These are phyloP conservation scores for Colletotrichum trifolii DNA, from an alignment of 2,329 filamentous ascomycete species.

Conservation along the genomic window DNA sequence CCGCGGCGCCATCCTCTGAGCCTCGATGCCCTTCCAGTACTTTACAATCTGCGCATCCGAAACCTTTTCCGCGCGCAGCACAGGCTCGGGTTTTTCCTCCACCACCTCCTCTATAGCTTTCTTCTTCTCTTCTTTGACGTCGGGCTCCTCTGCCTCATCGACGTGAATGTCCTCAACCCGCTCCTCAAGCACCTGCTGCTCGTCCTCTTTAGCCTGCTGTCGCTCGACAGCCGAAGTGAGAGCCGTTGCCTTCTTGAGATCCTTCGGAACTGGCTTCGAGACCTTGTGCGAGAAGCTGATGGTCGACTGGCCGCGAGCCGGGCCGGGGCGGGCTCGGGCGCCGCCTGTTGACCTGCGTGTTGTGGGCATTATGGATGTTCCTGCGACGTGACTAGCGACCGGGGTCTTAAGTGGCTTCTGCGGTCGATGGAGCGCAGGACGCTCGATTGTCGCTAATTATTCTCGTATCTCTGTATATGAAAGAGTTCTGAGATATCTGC, in stretches of 20 bases:
- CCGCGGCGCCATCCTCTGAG: conserved; percentile 71
- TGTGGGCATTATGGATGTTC: conserved; percentile 55
- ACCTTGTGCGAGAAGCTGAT: conserved; percentile 69
- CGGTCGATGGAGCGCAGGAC: too few relatives aligned
- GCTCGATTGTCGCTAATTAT: too few relatives aligned
- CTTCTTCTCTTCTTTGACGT: conserved; percentile 40
- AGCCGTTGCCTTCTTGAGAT: conserved; percentile 54
- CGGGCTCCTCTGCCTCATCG: conserved; percentile 40
- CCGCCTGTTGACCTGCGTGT: conserved; percentile 60
- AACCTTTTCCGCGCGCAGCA: conserved; percentile 72
- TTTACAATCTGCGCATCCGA: conserved; percentile 75
- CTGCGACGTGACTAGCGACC: conserved; percentile 22
- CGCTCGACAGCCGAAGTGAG: conserved; percentile 44
- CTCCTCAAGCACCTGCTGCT: conserved; percentile 34
- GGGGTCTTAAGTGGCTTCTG: conserved; percentile 7
- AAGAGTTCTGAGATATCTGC: too few relatives aligned
- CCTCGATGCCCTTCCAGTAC: conserved; percentile 83
- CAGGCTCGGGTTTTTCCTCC: conserved; percentile 58
- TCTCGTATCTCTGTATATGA: too few relatives aligned
- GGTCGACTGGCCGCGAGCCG: conserved; percentile 62
- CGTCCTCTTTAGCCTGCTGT: conserved; percentile 27
- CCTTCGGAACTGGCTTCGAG: conserved; percentile 63
- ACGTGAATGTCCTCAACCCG: conserved; percentile 39
- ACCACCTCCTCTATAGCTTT: conserved; percentile 45
- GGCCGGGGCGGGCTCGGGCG: conserved; percentile 47